These are phyloP conservation scores for Leptodontidium sp. DNA, from an alignment of 2,329 filamentous ascomycete genomes.

Conservation along the genomic window DNA sequence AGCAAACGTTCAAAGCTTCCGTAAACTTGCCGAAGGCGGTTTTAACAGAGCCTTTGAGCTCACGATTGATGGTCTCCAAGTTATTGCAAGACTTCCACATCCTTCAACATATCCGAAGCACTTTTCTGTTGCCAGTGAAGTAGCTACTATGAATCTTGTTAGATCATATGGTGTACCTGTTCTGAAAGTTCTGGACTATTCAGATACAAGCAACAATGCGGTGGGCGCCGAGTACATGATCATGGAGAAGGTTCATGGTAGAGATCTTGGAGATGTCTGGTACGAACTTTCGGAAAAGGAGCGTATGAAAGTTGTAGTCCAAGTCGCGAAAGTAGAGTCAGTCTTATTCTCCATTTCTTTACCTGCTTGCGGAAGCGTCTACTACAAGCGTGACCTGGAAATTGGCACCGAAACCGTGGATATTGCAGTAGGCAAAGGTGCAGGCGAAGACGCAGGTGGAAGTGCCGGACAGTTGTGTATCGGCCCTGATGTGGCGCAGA, in stretches of 20 bases:
- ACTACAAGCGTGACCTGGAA: slow-evolving; percentile 2
- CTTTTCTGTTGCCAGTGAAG: slow-evolving; percentile 27
- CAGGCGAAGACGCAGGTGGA: slow-evolving; percentile 1
- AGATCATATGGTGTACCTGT: slow-evolving; percentile 51
- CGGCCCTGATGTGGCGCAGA: slow-evolving; percentile 6
- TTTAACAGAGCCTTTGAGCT: slow-evolving; percentile 30
- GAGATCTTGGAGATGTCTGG: slow-evolving; percentile 42
- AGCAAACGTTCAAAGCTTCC: slow-evolving; percentile 14
- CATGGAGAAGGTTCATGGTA: slow-evolving; percentile 48
- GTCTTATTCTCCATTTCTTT: slow-evolving; percentile 18
- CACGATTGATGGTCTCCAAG: slow-evolving; percentile 23
- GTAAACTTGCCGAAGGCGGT: slow-evolving; percentile 43
- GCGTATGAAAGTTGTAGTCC: slow-evolving; percentile 22
- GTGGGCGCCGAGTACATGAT: slow-evolving; percentile 50
- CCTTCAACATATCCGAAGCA: slow-evolving; percentile 16
- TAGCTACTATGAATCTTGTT: slow-evolving; percentile 29
- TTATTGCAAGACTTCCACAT: slow-evolving; percentile 28
- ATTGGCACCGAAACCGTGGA: background rate
- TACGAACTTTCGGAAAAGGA: slow-evolving; percentile 24
- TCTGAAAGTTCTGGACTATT: slow-evolving; percentile 53
- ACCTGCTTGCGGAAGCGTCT: slow-evolving; percentile 7
- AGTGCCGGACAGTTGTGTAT: slow-evolving; percentile 11
- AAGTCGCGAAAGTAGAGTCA: slow-evolving; percentile 19
- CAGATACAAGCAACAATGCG: slow-evolving; percentile 45
- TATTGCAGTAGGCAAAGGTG: background rate